Percentiles rank a stretch among this genome's conserved stretches.
phyloP scores from a whole-genome alignment of 768 basidiomycete genomes.

The Pleurotus eryngii region DNA sequence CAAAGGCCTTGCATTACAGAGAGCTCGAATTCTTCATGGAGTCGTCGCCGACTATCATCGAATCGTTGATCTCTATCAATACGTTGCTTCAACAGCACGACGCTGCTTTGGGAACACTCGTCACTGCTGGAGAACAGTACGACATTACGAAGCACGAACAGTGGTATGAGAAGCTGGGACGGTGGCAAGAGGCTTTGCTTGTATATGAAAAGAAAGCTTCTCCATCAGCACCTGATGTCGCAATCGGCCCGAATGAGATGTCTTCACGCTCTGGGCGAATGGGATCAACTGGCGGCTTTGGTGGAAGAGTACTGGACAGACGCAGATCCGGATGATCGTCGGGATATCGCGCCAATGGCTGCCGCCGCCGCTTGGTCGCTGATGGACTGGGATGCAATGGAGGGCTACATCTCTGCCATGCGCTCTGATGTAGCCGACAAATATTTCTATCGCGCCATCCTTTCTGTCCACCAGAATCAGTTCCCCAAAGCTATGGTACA shows the following conservation, averaged over 20 bases:
- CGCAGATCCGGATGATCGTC: slow-evolving; percentile 77
- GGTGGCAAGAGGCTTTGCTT: slow-evolving; percentile 90
- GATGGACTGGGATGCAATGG: slow-evolving; percentile 98
- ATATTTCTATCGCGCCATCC: slow-evolving; percentile 93
- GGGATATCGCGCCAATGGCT: slow-evolving; percentile 93
- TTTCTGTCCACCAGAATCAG: slow-evolving; percentile 95
- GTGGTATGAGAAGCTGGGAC: slow-evolving; percentile 95
- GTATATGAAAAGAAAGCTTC: slow-evolving; percentile 83
- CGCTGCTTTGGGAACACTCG: slow-evolving; percentile 95
- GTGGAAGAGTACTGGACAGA: slow-evolving; percentile 88
- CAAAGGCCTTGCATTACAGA: slow-evolving; percentile 98
- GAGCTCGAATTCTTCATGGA: slow-evolving; percentile 96
- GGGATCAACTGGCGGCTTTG: slow-evolving; percentile 84
- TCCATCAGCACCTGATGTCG: slow-evolving; percentile 70
- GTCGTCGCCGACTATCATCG: slow-evolving; percentile 86
- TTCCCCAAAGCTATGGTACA: slow-evolving; percentile 87
- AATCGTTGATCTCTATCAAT: slow-evolving; percentile 93
- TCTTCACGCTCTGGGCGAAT: slow-evolving; percentile 97
- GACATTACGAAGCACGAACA: slow-evolving; percentile 92
- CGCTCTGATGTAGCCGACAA: slow-evolving; percentile 89
- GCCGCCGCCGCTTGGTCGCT: slow-evolving; percentile 97
- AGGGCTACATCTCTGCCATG: slow-evolving; percentile 93
- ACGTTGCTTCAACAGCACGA: slow-evolving; percentile 96
- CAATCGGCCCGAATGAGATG: slow-evolving; percentile 92
- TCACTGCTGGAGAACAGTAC: slow-evolving; percentile 85